A percentile compares a stretch with the other conserved stretches of the same genome.
Evolutionary conservation across 225 moss, liverwort and hornwort genomes (phyloP).

Genomic region (Pleurozium schreberi): DNA sequence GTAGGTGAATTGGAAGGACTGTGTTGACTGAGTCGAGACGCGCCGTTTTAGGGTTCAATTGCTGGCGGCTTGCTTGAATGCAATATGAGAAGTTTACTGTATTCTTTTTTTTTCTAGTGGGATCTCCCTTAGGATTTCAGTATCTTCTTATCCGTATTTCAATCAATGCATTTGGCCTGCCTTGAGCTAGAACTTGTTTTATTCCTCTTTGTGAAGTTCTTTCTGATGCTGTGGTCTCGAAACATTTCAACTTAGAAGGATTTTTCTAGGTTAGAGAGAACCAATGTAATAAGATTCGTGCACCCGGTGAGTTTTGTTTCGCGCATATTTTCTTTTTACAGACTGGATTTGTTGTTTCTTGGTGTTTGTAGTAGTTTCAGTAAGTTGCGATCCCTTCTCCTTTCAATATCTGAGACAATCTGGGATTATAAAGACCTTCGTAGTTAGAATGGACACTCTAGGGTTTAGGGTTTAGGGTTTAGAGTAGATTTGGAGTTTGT

Average conservation of each 20-base stretch:
- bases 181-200: neutral
- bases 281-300: neutral
- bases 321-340: neutral
- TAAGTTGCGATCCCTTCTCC: neutral
- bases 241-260: neutral
- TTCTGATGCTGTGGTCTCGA: too few species aligned
- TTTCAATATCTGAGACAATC: neutral
- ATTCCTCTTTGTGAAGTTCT: neutral
- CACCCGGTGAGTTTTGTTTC: neutral
- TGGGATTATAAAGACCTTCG: neutral
- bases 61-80: neutral
- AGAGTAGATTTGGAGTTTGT: neutral
- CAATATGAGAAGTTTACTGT: neutral
- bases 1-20: neutral
- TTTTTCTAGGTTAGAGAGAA: neutral
- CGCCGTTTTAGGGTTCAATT: neutral
- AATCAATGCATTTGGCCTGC: neutral
- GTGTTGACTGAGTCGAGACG: neutral
- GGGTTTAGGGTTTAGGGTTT: conserved; percentile 10
- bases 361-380: neutral
- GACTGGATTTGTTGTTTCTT: neutral
- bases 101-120: neutral
- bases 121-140: neutral
- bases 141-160: neutral
- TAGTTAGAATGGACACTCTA: neutral